These are phyloP conservation scores for Shiraia sp. DNA, from an alignment of 2,329 filamentous ascomycete species.

Conservation along the genomic window DNA sequence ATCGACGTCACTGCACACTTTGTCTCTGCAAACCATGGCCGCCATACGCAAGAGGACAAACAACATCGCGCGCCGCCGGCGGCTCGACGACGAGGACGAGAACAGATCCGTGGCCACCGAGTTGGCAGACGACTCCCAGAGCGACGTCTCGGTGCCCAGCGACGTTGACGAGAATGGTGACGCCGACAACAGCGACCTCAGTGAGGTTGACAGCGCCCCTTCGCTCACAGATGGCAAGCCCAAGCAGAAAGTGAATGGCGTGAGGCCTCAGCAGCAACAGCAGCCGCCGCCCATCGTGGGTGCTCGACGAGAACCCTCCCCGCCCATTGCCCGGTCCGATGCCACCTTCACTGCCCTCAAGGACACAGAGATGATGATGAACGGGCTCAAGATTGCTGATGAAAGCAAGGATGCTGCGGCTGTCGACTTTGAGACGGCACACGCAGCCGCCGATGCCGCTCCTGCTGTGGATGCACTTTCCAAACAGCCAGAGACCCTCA, in stretches of 20 bases:
- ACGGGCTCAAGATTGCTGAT: conserved; percentile 57
- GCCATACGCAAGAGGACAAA: conserved; percentile 41
- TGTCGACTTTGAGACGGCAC: conserved; percentile 57
- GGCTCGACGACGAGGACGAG: conserved; percentile 46
- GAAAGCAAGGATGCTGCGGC: conserved; percentile 46
- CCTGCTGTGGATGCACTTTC: conserved; percentile 44
- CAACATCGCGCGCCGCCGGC: conserved; percentile 43
- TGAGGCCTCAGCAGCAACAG: conserved; percentile 37
- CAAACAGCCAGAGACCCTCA: conserved; percentile 58
- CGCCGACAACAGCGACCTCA: conserved; percentile 62
- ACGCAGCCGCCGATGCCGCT: conserved; percentile 22
- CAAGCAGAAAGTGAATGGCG: conserved; percentile 44
- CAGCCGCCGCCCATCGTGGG: conserved; percentile 29
- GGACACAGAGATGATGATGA: conserved; percentile 66
- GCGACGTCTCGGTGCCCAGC: conserved; percentile 62
- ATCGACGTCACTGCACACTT: conserved; percentile 12
- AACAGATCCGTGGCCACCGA: conserved; percentile 51
- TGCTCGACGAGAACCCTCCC: conserved; percentile 33
- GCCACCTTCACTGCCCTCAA: conserved; percentile 50
- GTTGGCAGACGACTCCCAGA: conserved; percentile 65
- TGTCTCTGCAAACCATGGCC: conserved; percentile 37
- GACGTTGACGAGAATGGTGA: conserved; percentile 63
- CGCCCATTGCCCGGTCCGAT: conserved; percentile 43
- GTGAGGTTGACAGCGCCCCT: conserved; percentile 53
- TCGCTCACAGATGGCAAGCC: conserved; percentile 42